These are phyloP conservation scores for Lojkania enalia DNA, from an alignment of 2,329 filamentous ascomycete species.

Conservation along the genomic window DNA sequence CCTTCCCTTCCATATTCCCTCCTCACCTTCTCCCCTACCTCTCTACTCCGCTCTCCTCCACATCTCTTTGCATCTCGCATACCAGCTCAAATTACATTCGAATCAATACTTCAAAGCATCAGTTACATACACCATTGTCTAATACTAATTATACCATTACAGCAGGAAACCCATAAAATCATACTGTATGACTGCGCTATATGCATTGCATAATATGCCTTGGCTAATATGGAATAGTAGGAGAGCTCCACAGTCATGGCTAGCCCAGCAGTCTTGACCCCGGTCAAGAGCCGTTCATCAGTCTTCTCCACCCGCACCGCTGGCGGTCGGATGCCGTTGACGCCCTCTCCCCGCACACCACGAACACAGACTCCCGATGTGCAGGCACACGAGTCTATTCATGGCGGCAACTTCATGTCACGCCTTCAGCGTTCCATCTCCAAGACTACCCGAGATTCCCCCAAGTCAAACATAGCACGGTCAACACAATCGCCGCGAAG, in stretches of 20 bases:
- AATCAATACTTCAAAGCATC: conserved; percentile 47
- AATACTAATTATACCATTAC: conserved; percentile 43
- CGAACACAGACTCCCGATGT: conserved; percentile 54
- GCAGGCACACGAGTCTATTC: conserved; percentile 69
- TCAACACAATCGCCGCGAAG: conserved; percentile 75
- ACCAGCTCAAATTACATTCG: conserved; percentile 24
- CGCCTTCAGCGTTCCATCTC: conserved; percentile 73
- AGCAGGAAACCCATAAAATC: conserved; percentile 31
- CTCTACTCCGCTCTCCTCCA: conserved; percentile 16
- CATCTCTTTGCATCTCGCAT: conserved; percentile 12
- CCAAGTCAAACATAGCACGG: conserved; percentile 93
- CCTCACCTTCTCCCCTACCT: conserved; percentile 21
- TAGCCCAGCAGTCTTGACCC: conserved; percentile 79
- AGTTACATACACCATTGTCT: conserved; percentile 42
- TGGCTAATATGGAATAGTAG: conserved; percentile 29
- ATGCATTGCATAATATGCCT: conserved; percentile 5
- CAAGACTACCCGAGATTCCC: conserved; percentile 75
- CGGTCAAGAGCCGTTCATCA: conserved; percentile 90
- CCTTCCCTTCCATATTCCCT: conserved; percentile 22
- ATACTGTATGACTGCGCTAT: conserved; percentile 29
- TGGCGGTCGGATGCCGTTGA: conserved; percentile 91
- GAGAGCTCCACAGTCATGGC: conserved; percentile 66
- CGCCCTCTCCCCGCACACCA: conserved; percentile 76
- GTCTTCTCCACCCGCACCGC: conserved; percentile 91
- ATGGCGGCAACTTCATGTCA: conserved; percentile 70